Percentiles rank a stretch among this genome's conserved stretches.
Conservation (phyloP, 805 yeast genomes). For the Myxozyma sirexii region DNA sequence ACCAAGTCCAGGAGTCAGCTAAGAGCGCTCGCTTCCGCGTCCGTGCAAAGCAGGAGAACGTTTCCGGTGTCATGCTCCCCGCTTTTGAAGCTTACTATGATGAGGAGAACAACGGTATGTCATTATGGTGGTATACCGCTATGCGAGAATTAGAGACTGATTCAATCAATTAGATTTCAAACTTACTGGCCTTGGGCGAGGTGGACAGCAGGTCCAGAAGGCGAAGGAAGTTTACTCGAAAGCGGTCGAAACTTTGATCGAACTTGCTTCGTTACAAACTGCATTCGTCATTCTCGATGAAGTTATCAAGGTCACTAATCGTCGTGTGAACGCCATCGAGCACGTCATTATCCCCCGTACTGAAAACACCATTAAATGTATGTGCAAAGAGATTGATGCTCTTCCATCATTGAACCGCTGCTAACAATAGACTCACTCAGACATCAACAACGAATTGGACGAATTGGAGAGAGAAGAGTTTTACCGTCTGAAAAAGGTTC, state of each 20-base stretch:
- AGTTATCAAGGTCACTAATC: constrained; percentile 94
- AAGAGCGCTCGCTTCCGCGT: constrained; percentile 85
- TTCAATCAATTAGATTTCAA: constrained; percentile 62
- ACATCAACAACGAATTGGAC: constrained; percentile 94
- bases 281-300: constrained; percentile 96
- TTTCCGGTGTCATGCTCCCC: constrained; percentile 92
- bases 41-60: constrained; percentile 91
- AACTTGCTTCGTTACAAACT: constrained; percentile 92
- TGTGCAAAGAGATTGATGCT: neutral
- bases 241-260: constrained; percentile 96
- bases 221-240: constrained; percentile 91
- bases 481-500: constrained; percentile 93
- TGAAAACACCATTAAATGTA: constrained; percentile 80
- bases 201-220: constrained; percentile 96
- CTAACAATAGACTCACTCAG: constrained; percentile 39
- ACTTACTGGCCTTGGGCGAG: constrained; percentile 95
- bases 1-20: constrained; percentile 94
- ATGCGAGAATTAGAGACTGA: neutral
- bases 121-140: neutral
- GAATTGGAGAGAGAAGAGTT: constrained; percentile 98
- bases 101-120: constrained; percentile 64
- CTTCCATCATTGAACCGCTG: neutral
- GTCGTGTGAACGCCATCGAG: constrained; percentile 98
- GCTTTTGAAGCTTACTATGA: constrained; percentile 85
- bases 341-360: constrained; percentile 98